Conservation (phyloP, 208 protist species). For the Trypanosoma brucei region DNA sequence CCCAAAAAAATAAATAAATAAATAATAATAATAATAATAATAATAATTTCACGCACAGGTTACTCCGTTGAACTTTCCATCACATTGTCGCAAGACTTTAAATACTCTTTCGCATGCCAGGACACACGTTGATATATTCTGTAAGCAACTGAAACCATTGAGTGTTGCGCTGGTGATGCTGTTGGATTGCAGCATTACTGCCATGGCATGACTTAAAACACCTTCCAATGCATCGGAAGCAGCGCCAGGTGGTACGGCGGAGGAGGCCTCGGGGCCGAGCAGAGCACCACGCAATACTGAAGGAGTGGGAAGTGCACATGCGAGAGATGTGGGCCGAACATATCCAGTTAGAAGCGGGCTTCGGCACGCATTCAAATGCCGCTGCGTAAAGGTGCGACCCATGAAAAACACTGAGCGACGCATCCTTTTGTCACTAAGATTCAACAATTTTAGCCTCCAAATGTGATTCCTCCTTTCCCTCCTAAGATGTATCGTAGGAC, state of each 20-base stretch:
- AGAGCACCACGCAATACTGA: slow-evolving; percentile 32
- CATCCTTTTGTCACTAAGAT: slow-evolving; percentile 27
- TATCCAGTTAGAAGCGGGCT: slow-evolving; percentile 80
- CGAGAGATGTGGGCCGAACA: slow-evolving; percentile 57
- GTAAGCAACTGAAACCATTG: slow-evolving; percentile 49
- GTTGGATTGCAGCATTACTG: slow-evolving; percentile 46
- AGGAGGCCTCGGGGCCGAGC: slow-evolving; percentile 21
- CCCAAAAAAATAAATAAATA: too few relatives aligned
- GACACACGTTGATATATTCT: slow-evolving; percentile 87
- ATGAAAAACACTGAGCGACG: slow-evolving; percentile 79
- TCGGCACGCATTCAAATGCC: slow-evolving; percentile 72
- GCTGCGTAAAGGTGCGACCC: slow-evolving; percentile 71
- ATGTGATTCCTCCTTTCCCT: too few relatives aligned
- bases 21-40: too few relatives aligned
- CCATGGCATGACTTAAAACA: slow-evolving; percentile 35
- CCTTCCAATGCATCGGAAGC: slow-evolving; percentile 11
- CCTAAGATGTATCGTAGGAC: too few relatives aligned
- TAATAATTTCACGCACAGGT: too few relatives aligned
- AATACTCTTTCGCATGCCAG: slow-evolving; percentile 87
- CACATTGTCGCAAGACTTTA: neutral
- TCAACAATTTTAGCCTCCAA: too few relatives aligned
- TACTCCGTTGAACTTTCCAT: too few relatives aligned
- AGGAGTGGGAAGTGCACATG: slow-evolving; percentile 34
- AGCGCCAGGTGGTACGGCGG: slow-evolving; percentile 16
- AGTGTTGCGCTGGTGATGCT: slow-evolving; percentile 33